Conservation (phyloP, 495 filamentous ascomycete species). For the Hypoxylon subgilvum region DNA sequence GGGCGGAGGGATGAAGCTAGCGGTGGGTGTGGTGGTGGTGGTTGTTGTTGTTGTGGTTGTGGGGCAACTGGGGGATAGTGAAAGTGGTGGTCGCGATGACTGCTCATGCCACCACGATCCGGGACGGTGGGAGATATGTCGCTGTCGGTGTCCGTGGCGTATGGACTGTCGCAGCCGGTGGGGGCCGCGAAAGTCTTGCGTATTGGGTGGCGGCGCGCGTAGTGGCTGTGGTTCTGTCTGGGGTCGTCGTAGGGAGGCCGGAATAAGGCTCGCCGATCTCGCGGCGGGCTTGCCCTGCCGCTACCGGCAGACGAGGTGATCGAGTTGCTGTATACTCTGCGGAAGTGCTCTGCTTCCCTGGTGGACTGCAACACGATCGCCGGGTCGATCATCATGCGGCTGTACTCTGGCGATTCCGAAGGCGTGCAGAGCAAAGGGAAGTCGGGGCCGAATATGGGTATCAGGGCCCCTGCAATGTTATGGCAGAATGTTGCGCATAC, state of each 20-base stretch:
- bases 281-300: slow-evolving; percentile 20
- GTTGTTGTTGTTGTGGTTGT: too few relatives aligned
- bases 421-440: slow-evolving; percentile 77
- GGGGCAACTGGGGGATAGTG: slow-evolving; percentile 33
- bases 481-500: slow-evolving; percentile 88
- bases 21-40: too few relatives aligned
- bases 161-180: slow-evolving; percentile 43
- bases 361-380: slow-evolving; percentile 63
- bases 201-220: slow-evolving; percentile 20
- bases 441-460: slow-evolving; percentile 82
- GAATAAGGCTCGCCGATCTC: slow-evolving; percentile 22
- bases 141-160: slow-evolving; percentile 46
- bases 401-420: slow-evolving; percentile 61
- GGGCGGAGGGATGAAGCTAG: slow-evolving; percentile 17
- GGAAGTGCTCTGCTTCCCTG: slow-evolving; percentile 58
- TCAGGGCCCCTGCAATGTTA: slow-evolving; percentile 79
- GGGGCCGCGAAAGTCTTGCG: slow-evolving; percentile 2
- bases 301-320: slow-evolving; percentile 2
- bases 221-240: slow-evolving; percentile 31
- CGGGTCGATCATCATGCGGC: slow-evolving; percentile 70
- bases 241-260: slow-evolving; percentile 21
- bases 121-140: slow-evolving; percentile 41
- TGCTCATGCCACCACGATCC: slow-evolving; percentile 25
- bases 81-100: slow-evolving; percentile 37
- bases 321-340: slow-evolving; percentile 40